Evolutionary conservation across 768 basidiomycete species (phyloP).

Genomic region (Boletellus sp.): DNA sequence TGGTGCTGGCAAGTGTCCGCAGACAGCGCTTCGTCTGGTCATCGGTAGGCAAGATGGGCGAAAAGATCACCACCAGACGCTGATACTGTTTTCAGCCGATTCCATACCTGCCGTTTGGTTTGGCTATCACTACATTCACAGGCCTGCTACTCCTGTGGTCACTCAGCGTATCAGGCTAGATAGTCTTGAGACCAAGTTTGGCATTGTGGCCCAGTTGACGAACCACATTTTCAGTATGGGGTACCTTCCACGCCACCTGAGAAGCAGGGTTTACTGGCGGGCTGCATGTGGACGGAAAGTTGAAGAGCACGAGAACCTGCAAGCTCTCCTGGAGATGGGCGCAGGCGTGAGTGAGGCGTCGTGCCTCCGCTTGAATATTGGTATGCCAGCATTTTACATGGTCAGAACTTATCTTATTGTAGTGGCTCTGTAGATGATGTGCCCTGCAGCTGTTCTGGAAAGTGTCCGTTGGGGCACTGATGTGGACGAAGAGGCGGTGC

Average conservation of each 20-base stretch:
- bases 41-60: constrained; percentile 34
- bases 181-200: constrained; percentile 26
- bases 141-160: constrained; percentile 28
- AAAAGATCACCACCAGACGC: not conserved
- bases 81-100: constrained; percentile 33
- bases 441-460: not conserved
- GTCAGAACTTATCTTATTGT: not conserved
- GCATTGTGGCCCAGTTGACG: constrained; percentile 37
- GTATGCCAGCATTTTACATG: constrained; percentile 2
- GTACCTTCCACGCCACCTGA: constrained; percentile 33
- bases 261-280: constrained; percentile 42
- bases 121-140: constrained; percentile 39
- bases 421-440: constrained; percentile 8
- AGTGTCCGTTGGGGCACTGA: constrained; percentile 6
- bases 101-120: constrained; percentile 42
- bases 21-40: constrained; percentile 43
- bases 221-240: constrained; percentile 44
- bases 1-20: constrained; percentile 41
- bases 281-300: constrained; percentile 33
- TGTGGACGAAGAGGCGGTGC: constrained; percentile 3
- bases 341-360: constrained; percentile 18
- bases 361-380: constrained; percentile 18
- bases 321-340: constrained; percentile 18
- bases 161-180: constrained; percentile 45
- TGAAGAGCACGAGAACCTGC: constrained; percentile 26